Evolutionary conservation across 2,329 filamentous ascomycete genomes (phyloP), one percentile per base, ranked within the genome.

Genomic region (Nannizziopsis barbatae): DNA sequence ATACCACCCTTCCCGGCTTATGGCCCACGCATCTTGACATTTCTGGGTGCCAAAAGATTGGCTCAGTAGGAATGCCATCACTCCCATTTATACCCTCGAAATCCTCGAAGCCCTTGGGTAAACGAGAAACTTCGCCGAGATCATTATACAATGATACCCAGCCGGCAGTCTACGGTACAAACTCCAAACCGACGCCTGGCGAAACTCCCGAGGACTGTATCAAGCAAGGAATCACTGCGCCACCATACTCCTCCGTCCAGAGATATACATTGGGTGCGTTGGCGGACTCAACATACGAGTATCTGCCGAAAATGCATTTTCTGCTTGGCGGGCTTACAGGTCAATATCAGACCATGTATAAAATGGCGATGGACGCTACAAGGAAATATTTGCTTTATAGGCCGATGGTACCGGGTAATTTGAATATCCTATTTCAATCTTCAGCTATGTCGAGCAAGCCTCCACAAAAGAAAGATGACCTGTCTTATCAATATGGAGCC

Each of bases 351-450:
- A 75, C 73, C 17, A 76, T 94, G 66, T 87, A 93, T 61, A 73
- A 82, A 49, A 77, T 76, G 50, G 75, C 80, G 3, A 76, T 81
- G 36, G 76, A 82, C 7, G 79, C 80, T 0, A 77, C 82, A 32
- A 83, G 83, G 55, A 75, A 86, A 55, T 75, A 84, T 63, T 72
- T 94, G 10, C 76, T 94, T 49, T 94, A 79, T 66, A 76, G 82
- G 7, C 87, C 88, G 0, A 84, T 92, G 79, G 75, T 80, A 15
- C 75, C 79, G 6, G 76, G 77, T 22, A 71, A 77, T 45, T 76
- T 76, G 44, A 78, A 90, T 51, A 76, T 92, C 12, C 72, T 92
- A 2, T 80, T 92, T 53, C 77, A 84, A 61, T 70, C 20, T 68
- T 68, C n/a, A 55, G 64, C 14, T 62, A 62, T 0, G 81, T 82